Conservation (phyloP, 345 rosid species). For the Punica granatum region DNA sequence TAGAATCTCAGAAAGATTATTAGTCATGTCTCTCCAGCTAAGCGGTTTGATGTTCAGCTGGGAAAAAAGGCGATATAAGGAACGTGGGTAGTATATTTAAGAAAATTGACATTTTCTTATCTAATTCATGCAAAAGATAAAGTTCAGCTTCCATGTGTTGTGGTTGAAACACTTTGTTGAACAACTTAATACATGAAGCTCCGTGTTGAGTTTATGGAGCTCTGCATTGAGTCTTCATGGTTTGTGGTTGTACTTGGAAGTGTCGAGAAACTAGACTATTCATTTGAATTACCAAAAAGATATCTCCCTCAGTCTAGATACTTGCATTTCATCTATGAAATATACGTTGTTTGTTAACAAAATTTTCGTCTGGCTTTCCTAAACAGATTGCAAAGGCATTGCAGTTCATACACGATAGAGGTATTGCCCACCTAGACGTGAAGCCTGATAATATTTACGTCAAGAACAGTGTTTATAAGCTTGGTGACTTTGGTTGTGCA, state of each 20-base stretch:
- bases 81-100: background rate
- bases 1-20: background rate
- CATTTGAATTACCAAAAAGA: background rate
- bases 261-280: background rate
- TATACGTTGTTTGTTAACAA: background rate
- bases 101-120: background rate
- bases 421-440: constrained; percentile 91
- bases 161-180: background rate
- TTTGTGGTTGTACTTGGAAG: background rate
- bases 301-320: background rate
- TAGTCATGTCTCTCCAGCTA: background rate
- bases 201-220: too few species aligned
- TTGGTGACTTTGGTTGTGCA: constrained; percentile 97
- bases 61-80: background rate
- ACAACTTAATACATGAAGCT: background rate
- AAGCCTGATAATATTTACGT: constrained; percentile 96
- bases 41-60: background rate
- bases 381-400: constrained; percentile 82
- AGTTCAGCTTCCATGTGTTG: background rate
- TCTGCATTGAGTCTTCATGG: background rate
- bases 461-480: constrained; percentile 69
- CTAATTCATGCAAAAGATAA: background rate
- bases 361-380: background rate
- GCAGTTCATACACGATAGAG: constrained; percentile 62
- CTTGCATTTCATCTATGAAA: background rate